phyloP scores from a whole-genome alignment of 176 grass and related monocot genomes.

The Raddia guianensis region DNA sequence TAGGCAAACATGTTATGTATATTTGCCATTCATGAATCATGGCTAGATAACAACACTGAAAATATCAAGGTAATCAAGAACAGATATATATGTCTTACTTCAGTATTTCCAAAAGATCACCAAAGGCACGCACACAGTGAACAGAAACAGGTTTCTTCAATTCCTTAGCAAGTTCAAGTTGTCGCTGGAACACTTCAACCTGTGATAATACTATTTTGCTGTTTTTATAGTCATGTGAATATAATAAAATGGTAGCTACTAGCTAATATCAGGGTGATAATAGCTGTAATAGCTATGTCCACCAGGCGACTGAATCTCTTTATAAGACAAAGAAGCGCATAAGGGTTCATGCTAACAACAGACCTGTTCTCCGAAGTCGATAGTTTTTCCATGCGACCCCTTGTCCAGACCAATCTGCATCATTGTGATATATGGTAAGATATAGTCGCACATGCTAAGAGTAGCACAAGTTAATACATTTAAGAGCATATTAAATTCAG shows the following conservation, averaged over 20 bases:
- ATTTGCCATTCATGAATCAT: background rate
- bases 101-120: conserved; percentile 82
- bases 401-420: conserved; percentile 89
- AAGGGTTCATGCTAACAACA: conserved; percentile 23
- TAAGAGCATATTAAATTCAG: too few relatives aligned
- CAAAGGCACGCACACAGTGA: conserved; percentile 86
- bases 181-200: conserved; percentile 72
- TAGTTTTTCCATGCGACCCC: conserved; percentile 74
- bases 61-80: background rate
- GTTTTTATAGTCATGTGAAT: conserved; percentile 9
- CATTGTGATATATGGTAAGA: conserved; percentile 12
- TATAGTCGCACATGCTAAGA: background rate
- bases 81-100: conserved; percentile 48
- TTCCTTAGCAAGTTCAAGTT: conserved; percentile 91
- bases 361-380: conserved; percentile 79
- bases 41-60: background rate
- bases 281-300: conserved; percentile 17
- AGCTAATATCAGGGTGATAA: background rate
- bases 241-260: conserved; percentile 27
- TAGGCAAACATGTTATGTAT: background rate
- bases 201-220: conserved; percentile 37
- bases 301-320: conserved; percentile 26
- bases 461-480: too few relatives aligned
- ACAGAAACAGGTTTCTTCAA: conserved; percentile 77
- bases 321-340: conserved; percentile 16